Conservation (phyloP, 2,329 filamentous ascomycete genomes). For the Fusarium irregulare region DNA sequence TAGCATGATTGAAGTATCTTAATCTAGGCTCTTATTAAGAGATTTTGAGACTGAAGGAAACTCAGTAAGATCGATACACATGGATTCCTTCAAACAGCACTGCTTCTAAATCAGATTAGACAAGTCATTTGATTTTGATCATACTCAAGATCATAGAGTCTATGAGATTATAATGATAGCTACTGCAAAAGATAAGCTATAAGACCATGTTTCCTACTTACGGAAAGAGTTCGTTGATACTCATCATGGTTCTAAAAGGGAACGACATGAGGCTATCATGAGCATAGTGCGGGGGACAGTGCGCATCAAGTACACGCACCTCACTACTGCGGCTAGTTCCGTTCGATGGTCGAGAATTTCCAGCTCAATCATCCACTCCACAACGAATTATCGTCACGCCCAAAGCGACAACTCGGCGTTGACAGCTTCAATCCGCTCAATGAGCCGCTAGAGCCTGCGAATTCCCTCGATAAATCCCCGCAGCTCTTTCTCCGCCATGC, state of each 20-base stretch:
- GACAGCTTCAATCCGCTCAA: slow-evolving; percentile 41
- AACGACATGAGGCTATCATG: slow-evolving; percentile 27
- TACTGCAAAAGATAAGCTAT: not conserved
- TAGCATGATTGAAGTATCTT: too few relatives aligned
- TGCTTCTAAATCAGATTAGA: not conserved
- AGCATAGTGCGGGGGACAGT: slow-evolving; percentile 32
- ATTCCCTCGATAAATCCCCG: slow-evolving; percentile 15
- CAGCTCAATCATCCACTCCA: slow-evolving; percentile 40
- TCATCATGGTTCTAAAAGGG: not conserved
- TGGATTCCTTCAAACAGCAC: not conserved
- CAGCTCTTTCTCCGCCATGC: slow-evolving; percentile 62
- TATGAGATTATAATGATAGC: not conserved
- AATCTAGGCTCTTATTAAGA: not conserved
- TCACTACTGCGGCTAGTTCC: slow-evolving; percentile 33
- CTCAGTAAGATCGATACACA: not conserved
- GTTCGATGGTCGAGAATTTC: slow-evolving; percentile 46
- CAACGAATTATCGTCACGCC: slow-evolving; percentile 42
- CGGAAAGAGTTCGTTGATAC: not conserved
- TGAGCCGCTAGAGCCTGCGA: slow-evolving; percentile 43
- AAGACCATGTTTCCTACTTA: too few relatives aligned
- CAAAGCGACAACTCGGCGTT: slow-evolving; percentile 40
- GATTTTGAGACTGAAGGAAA: not conserved
- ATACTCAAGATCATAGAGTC: not conserved
- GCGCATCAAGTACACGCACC: not conserved
- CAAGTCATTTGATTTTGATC: not conserved